Evolutionary conservation across 1,284 basidiomycete species (phyloP), one percentile per base, ranked within the genome.

Genomic region (Cryptococcus sp.): DNA sequence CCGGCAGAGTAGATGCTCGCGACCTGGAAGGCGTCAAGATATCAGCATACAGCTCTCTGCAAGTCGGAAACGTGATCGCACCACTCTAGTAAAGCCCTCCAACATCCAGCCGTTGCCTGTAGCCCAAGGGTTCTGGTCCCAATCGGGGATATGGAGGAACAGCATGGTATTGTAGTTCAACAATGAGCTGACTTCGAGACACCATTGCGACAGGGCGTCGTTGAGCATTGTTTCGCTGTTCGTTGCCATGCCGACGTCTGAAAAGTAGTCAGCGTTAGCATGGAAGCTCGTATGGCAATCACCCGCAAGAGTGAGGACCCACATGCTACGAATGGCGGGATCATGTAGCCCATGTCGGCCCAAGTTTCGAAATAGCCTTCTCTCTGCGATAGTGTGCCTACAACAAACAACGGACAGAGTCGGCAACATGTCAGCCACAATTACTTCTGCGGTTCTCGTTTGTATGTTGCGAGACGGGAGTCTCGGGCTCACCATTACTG

Each of bases 291-390:
- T 35, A 3, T 35, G 8, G 13, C 31, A 35, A 25, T 15, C 42
- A n/a, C 15, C n/a, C 11, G 42, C 7, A 45, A 45, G n/a, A 45
- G 42, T 45, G 5, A 8, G 42, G 11, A n/a, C 42, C 11, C 16
- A 45, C 42, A 84, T 0, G 84, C 85, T 4, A 86, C 72, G 73
- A 85, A 85, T 0, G 85, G 85, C 8, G 84, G 84, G 4, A 82
- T 84, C 85, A 87, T 86, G 71, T 82, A 86, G 0, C 85, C 76
- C 60, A 74, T 81, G 69, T 86, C 85, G 16, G 83, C 80, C 85
- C 84, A 78, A 7, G 75, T 62, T 56, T 85, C 69, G 25, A 61
- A 65, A 19, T 64, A 40, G 23, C 62, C 57, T 19, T 62, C 64
- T 42, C 72, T 66, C 64, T 66, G 63, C 25, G 66, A 67, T 46